Base-by-base conservation (phyloP, 192 early-diverging fungal species). In the Thamnidium elegans region DNA sequence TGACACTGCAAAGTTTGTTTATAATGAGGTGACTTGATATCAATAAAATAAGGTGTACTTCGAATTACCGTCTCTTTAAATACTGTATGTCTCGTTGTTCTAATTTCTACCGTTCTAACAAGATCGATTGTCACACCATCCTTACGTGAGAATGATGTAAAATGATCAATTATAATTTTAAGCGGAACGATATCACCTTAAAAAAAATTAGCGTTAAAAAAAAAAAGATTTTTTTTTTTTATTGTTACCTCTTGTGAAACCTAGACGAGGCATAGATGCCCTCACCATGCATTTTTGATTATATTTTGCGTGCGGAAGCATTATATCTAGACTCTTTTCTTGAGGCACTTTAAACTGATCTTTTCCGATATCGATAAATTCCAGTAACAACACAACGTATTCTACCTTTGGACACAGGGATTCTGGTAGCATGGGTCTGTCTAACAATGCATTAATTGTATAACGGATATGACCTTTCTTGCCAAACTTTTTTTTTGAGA, bases 181-280 rank as follows among this genome's bases (percentile, higher is more conserved):
- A 66, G 17, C 19, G 53, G 48, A 14, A 50, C 54, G 26, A 58
- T 48, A 58, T 66, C 60, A 11, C 60, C 60, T 62, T 10, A 47
- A 48, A 9, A 50, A 30, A 45, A 14, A 3, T 48, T 17, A 17
- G 17, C 17, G 15, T 5, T 47, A 11, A 47, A 19, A 1, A 45
- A 13, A 59, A 34, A 45, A 21, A 47, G 21, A 45, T 10, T 13
- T 21, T 14, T 26, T 8, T 36, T 4, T 13, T 30, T 66, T 56
- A 17, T 63, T 46, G 39, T 58, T 65, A 73, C 71, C 71, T 68
- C 71, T 54, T 62, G 71, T 73, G 48, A 58, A 73, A 55, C 71
- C 71, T 54, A 23, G 53, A n/a, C 66, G 66, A 23, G 66, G 66
- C 17, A 73, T 60, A 36, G 55, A 60, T 13, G 55, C 62, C 20